Percentiles rank a stretch among this genome's conserved stretches.
These are phyloP conservation scores for Aspergillus clavatus DNA, from an alignment of 2,329 filamentous ascomycete genomes.

Conservation along the genomic window DNA sequence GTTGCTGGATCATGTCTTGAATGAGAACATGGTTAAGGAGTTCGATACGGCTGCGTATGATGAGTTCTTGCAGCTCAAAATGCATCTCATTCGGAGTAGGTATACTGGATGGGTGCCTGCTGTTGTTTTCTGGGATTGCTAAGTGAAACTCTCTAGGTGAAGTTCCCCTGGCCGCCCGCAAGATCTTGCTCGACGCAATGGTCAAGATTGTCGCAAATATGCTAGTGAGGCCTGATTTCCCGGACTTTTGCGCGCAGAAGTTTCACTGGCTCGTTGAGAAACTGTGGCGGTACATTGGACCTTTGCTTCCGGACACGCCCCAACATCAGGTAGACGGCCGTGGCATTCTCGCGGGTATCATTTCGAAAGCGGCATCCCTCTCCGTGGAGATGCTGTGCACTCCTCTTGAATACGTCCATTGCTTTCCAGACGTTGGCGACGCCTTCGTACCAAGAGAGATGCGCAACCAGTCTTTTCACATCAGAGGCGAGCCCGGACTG, in stretches of 20 bases:
- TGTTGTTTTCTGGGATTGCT: neutral
- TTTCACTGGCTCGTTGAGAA: conserved; percentile 14
- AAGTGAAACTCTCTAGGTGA: neutral
- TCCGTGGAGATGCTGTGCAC: conserved; percentile 24
- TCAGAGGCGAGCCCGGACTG: conserved; percentile 10
- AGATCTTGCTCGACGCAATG: conserved; percentile 17
- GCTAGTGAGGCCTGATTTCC: conserved; percentile 20
- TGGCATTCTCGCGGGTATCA: conserved; percentile 19
- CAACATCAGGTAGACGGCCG: conserved; percentile 12
- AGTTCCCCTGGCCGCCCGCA: conserved; percentile 4
- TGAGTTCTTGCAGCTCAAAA: conserved; percentile 19
- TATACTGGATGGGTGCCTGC: neutral
- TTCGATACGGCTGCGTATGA: conserved; percentile 19
- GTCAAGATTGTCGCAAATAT: conserved; percentile 17
- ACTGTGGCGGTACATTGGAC: conserved; percentile 20
- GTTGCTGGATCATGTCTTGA: conserved; percentile 20
- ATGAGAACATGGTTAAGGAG: conserved; percentile 19
- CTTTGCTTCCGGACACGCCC: conserved; percentile 16
- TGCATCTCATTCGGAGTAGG: conserved; percentile 18
- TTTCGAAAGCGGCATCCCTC: conserved; percentile 25
- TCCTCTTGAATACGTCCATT: conserved; percentile 23
- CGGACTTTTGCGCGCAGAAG: conserved; percentile 18
- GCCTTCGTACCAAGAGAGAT: conserved; percentile 23
- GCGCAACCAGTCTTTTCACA: conserved; percentile 19
- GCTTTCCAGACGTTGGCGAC: conserved; percentile 21